These are phyloP conservation scores for Nidularia sp. DNA, from an alignment of 768 basidiomycete genomes.

Conservation along the genomic window DNA sequence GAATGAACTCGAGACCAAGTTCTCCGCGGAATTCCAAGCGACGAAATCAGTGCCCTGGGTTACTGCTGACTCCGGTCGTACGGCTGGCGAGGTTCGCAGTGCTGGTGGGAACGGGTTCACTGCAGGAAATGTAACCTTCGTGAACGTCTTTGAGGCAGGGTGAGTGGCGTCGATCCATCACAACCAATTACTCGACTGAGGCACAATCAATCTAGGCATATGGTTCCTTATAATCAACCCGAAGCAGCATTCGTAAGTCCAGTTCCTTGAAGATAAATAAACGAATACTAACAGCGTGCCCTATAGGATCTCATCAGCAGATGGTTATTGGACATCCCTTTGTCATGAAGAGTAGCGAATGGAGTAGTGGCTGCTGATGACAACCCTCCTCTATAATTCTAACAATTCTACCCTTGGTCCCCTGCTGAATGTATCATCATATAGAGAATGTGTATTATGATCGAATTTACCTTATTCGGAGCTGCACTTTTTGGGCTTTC, in stretches of 20 bases:
- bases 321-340: conserved; percentile 30
- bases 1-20: conserved; percentile 54
- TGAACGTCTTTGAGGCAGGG: conserved; percentile 77
- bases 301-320: conserved; percentile 52
- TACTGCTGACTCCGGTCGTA: conserved; percentile 42
- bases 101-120: conserved; percentile 61
- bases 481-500: too few species aligned
- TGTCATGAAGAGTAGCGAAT: too few species aligned
- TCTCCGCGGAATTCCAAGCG: conserved; percentile 54
- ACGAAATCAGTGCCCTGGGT: conserved; percentile 54
- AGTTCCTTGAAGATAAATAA: background rate
- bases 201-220: conserved; percentile 47
- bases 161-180: conserved; percentile 29
- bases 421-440: too few species aligned
- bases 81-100: conserved; percentile 65
- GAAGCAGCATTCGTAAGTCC: conserved; percentile 71
- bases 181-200: conserved; percentile 2
- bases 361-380: too few species aligned
- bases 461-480: too few species aligned
- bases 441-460: too few species aligned
- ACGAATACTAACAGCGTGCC: conserved; percentile 1
- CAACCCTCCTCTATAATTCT: too few species aligned
- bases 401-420: too few species aligned
- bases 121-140: conserved; percentile 85
- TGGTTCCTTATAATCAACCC: conserved; percentile 90